Evolutionary conservation across 345 rosid genomes (phyloP), one percentile per base, ranked within the genome.

Genomic region (Gossypium mustelinum): DNA sequence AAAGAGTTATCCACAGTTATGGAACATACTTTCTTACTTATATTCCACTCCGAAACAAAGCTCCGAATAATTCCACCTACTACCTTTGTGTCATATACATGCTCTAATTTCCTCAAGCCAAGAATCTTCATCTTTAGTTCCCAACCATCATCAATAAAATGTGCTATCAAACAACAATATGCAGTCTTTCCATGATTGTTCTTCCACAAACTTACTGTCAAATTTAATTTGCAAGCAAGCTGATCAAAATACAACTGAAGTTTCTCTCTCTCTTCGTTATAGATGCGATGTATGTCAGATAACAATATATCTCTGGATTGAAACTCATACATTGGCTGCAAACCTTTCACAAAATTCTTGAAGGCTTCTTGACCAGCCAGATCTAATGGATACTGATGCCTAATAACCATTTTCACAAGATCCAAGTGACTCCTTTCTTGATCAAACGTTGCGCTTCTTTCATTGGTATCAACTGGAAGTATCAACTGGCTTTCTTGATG

Each of bases 111-210:
- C 20, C 22, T 20, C 22, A 20, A 20, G 0, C 22, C 22, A 20
- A 20, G 22, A 20, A 0, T 20, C 22, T 20, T 20, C 22, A 20
- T 20, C 22, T 20, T 20, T 20, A 20, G 22, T 20, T 20, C 22
- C 22, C 22, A 20, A 20, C 22, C 0, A 20, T 20, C 22, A 20
- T 20, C 22, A 20, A 20, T 20, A 20, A 20, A 20, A 20, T 20
- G 22, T 20, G 22, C 22, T 20, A 20, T 20, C 22, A 20, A 20
- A 20, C 22, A 20, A 20, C 22, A 20, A 20, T 20, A 20, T 20
- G 22, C 22, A 20, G 20, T 56, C 6, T 6, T 8, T 0, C 1
- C 4, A 0, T 0, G 3, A 24, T 11, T 2, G 3, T 0, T 3
- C 17, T 43, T 43, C 65, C 4, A 56, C 7, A 72, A 18, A 72